Base-by-base conservation (phyloP, 1,139 yeast species). In the Spathaspora sp. region DNA sequence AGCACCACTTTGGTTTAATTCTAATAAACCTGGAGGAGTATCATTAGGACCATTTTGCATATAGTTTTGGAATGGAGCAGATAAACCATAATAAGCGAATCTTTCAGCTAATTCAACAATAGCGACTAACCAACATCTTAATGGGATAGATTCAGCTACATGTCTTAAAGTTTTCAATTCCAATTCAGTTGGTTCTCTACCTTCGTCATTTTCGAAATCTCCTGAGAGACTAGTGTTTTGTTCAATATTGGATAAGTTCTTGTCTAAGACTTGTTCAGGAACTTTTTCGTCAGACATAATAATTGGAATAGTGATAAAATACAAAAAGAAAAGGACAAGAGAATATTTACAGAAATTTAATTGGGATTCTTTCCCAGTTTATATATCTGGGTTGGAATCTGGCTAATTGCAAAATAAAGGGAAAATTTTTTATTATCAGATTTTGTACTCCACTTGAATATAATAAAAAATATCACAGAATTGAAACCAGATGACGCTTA, bases 91-190 rank as follows among this genome's bases (percentile, higher is more conserved):
- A 72, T 83, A 88, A n/a, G 93, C 77, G 63, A 88, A 88, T 57
- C 96, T 79, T 66, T 88, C 96, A 38, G 91, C 82, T 53, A 88
- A 79, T 65, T 88, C 96, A 38, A 88, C 88, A 43, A 86, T 53
- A 31, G 93, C 90, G 44, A 88, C 87, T 48, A 85, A 73, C 82
- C 87, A 88, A 55, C 88, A 82, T 42, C 72, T 60, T 24, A 63
- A 39, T 24, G 79, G 79, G 46, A 74, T 71, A 17, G 49, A 51
- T 46, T 70, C 77, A 16, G 74, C 58, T 25, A 74, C 72, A 53
- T 72, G 77, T 59, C 75, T 64, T 51, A 74, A 67, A 25, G 66
- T 65, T 47, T 64, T 67, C 53, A 72, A 49, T 54, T 74, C 79
- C 42, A 67, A 68, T 0, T 55, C 61, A 34, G 77, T 72, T 41